phyloP scores from a whole-genome alignment of 768 basidiomycete species.

The Brasilioporus rufonigricans region DNA sequence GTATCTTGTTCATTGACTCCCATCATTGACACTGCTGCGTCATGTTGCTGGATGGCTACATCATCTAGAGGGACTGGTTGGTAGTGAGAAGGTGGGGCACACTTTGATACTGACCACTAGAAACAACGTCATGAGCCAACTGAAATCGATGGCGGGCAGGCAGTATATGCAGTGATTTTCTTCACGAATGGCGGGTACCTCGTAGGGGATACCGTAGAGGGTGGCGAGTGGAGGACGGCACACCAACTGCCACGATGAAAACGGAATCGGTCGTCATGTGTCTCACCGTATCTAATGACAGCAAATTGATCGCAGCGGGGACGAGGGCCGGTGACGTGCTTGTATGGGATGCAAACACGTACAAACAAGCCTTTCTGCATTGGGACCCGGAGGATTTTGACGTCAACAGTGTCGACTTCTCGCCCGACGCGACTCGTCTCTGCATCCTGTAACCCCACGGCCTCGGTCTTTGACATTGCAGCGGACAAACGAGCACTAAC shows the following conservation, averaged over 20 bases:
- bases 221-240: neutral
- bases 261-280: neutral
- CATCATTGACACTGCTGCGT: no score
- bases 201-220: neutral
- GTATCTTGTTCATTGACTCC: neutral
- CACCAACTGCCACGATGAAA: neutral
- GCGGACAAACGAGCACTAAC: neutral
- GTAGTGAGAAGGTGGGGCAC: neutral
- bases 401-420: neutral
- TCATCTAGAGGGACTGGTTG: neutral
- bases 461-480: neutral
- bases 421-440: neutral
- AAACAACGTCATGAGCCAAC: neutral
- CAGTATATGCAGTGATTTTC: neutral
- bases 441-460: neutral
- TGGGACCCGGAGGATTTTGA: fast-evolving
- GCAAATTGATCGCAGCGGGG: neutral
- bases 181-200: neutral
- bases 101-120: neutral
- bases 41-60: neutral
- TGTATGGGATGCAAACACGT: neutral
- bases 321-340: neutral
- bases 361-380: neutral
- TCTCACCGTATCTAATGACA: neutral
- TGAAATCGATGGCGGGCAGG: neutral